These are phyloP conservation scores for Chalciporus piperatus DNA, from an alignment of 768 basidiomycete genomes.

Conservation along the genomic window DNA sequence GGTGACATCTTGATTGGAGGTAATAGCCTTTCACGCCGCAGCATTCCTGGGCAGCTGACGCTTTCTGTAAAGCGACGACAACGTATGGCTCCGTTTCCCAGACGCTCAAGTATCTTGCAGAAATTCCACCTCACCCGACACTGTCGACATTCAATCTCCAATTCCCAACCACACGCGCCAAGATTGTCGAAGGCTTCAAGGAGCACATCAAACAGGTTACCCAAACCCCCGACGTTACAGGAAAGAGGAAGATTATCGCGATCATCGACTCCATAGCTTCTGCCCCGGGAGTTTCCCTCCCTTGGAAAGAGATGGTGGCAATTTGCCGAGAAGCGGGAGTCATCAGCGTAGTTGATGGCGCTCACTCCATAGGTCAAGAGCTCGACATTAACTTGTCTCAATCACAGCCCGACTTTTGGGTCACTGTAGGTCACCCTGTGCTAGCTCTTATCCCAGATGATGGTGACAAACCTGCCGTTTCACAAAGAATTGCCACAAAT, in stretches of 20 bases:
- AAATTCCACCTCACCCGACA: constrained; percentile 22
- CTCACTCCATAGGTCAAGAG: constrained; percentile 77
- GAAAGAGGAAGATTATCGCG: constrained; percentile 53
- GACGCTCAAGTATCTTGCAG: constrained; percentile 52
- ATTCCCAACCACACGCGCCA: constrained; percentile 56
- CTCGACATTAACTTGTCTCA: constrained; percentile 53
- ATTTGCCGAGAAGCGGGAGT: constrained; percentile 62
- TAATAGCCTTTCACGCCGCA: constrained; percentile 1
- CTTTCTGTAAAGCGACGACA: constrained; percentile 40
- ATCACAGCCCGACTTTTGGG: constrained; percentile 70
- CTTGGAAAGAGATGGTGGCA: constrained; percentile 68
- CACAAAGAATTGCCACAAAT: no score
- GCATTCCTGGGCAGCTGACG: not conserved
- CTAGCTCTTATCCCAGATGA: no score
- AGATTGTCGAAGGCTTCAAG: constrained; percentile 52
- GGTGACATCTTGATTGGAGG: constrained; percentile 60
- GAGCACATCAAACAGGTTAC: constrained; percentile 33
- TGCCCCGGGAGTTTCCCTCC: constrained; percentile 58
- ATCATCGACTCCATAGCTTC: constrained; percentile 68
- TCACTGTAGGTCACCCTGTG: constrained; percentile 50
- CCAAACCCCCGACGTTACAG: constrained; percentile 13
- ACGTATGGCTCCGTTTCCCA: constrained; percentile 56
- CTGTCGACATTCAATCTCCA: constrained; percentile 25
- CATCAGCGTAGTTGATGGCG: constrained; percentile 71
- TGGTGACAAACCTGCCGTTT: no score